phyloP scores from a whole-genome alignment of 2,329 filamentous ascomycete species.

The Xylogone sp. region DNA sequence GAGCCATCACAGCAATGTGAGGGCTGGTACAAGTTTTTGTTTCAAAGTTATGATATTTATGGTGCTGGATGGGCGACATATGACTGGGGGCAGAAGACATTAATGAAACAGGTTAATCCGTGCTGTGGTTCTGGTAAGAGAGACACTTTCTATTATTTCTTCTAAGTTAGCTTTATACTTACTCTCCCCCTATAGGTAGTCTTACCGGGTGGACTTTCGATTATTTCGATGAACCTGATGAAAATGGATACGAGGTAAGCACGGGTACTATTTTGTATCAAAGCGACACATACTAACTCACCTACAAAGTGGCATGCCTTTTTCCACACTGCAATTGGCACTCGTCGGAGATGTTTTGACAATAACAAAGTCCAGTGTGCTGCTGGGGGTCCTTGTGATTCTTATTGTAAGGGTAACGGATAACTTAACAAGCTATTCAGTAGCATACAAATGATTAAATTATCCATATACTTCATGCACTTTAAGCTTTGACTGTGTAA shows the following conservation, averaged over 20 bases:
- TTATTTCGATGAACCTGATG: conserved; percentile 15
- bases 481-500: too few species aligned
- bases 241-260: conserved; percentile 11
- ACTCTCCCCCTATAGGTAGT: conserved; percentile 8
- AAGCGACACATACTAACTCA: not conserved
- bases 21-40: conserved; percentile 17
- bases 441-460: too few species aligned
- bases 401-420: conserved; percentile 11
- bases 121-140: conserved; percentile 15
- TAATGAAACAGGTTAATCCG: conserved; percentile 13
- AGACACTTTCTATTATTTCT: too few species aligned
- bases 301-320: conserved; percentile 8
- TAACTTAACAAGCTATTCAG: too few species aligned
- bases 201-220: conserved; percentile 23
- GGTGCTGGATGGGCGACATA: conserved; percentile 23
- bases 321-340: conserved; percentile 12
- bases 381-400: conserved; percentile 10
- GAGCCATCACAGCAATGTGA: conserved; percentile 17
- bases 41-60: conserved; percentile 17
- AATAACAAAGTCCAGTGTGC: conserved; percentile 13
- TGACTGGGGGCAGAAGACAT: conserved; percentile 22
- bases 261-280: too few species aligned
- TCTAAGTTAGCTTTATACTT: too few species aligned
- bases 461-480: too few species aligned
- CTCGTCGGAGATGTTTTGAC: conserved; percentile 9